Percentiles rank a stretch among this genome's conserved stretches.
These are phyloP conservation scores for Citrus inodora DNA, from an alignment of 345 rosid species.

Conservation along the genomic window DNA sequence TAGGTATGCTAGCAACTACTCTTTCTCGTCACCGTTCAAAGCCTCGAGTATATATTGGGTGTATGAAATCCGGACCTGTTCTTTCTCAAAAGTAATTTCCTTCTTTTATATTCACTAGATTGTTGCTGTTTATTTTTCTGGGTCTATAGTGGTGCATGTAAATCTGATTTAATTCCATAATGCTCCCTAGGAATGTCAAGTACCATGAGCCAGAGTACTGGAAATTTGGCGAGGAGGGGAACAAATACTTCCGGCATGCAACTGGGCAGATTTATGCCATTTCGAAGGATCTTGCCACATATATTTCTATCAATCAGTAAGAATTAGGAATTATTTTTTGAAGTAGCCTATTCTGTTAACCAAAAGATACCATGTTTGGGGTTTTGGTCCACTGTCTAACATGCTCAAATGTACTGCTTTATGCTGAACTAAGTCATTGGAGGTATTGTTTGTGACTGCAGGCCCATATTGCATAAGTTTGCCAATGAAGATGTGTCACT, in stretches of 20 bases:
- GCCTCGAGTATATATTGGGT: slow-evolving; percentile 87
- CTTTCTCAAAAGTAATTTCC: slow-evolving; percentile 77
- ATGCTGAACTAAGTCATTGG: slow-evolving; percentile 7
- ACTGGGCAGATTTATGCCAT: slow-evolving; percentile 98
- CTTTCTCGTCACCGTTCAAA: slow-evolving; percentile 88
- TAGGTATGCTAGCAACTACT: slow-evolving; percentile 85
- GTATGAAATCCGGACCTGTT: slow-evolving; percentile 99
- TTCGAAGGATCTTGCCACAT: slow-evolving; percentile 89
- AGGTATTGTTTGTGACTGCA: slow-evolving; percentile 32
- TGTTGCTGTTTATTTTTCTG: slow-evolving; percentile 1
- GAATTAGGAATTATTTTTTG: slow-evolving; percentile 15
- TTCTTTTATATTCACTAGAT: neutral
- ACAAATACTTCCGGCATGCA: slow-evolving; percentile 94
- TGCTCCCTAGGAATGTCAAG: slow-evolving; percentile 66
- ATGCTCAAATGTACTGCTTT: neutral
- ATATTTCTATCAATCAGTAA: slow-evolving; percentile 84
- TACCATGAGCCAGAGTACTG: slow-evolving; percentile 97
- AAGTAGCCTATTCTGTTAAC: neutral
- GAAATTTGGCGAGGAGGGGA: slow-evolving; percentile 98
- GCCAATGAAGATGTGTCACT: slow-evolving; percentile 97
- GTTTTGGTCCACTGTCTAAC: neutral
- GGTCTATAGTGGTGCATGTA: neutral
- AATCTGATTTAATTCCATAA: slow-evolving; percentile 2
- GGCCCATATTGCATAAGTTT: slow-evolving; percentile 85
- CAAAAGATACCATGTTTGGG: neutral